Conservation (phyloP, 2,329 filamentous ascomycete species). For the Xylaria sp. region DNA sequence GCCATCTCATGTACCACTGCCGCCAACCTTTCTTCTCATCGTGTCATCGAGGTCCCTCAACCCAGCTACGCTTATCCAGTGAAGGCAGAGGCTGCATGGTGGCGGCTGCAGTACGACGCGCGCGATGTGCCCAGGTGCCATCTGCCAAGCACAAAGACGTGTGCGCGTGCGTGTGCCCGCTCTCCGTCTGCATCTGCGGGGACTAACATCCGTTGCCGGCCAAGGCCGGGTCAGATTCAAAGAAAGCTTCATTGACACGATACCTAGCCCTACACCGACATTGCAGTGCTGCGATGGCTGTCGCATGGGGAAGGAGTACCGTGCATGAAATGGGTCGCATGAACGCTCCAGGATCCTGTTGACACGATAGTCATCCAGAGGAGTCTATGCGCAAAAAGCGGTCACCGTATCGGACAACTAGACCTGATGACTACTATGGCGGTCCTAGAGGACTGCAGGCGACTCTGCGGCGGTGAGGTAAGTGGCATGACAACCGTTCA, state of each 20-base stretch:
- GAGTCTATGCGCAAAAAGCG: conserved; percentile 22
- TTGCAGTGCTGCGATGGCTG: conserved; percentile 16
- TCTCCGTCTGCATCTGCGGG: conserved; percentile 8
- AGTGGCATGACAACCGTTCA: conserved; percentile 9
- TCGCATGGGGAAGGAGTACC: conserved; percentile 22
- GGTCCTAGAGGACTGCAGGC: conserved; percentile 4
- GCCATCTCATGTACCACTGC: too few species aligned
- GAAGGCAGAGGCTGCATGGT: conserved; percentile 16
- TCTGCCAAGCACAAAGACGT: conserved; percentile 15
- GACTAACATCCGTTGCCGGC: conserved; percentile 26
- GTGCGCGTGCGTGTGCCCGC: background rate
- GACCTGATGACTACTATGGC: background rate
- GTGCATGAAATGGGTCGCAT: conserved; percentile 26
- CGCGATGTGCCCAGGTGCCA: conserved; percentile 11
- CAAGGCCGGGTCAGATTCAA: conserved; percentile 1
- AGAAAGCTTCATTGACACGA: conserved; percentile 7
- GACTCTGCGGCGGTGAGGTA: conserved; percentile 23
- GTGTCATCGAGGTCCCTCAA: background rate
- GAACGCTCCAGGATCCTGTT: conserved; percentile 14
- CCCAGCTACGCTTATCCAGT: background rate
- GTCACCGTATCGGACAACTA: conserved; percentile 20
- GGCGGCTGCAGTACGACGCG: conserved; percentile 19
- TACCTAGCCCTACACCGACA: conserved; percentile 28
- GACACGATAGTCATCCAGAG: background rate
- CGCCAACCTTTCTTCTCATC: background rate